Evolutionary conservation across 306 rosid genomes (phyloP).

Genomic region (Mucuna pruriens): DNA sequence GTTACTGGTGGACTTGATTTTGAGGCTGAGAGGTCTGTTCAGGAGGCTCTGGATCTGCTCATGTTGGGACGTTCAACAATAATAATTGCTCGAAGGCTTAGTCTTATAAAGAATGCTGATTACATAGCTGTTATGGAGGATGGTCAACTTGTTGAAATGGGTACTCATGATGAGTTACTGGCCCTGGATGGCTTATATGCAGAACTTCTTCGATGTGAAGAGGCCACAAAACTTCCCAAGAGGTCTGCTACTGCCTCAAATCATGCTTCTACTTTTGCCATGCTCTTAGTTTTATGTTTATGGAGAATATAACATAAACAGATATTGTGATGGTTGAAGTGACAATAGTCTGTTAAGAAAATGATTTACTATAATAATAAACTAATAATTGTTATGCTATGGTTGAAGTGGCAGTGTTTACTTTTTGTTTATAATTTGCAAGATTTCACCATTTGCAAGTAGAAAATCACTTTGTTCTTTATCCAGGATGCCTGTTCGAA

Average conservation of each 20-base stretch:
- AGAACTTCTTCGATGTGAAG: constrained; percentile 95
- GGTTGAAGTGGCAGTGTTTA: constrained; percentile 17
- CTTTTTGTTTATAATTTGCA: background rate
- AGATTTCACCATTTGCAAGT: constrained; percentile 8
- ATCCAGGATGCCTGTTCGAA: constrained; percentile 91
- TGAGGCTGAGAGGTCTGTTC: constrained; percentile 99
- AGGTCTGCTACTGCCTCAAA: constrained; percentile 61
- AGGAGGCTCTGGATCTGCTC: constrained; percentile 95
- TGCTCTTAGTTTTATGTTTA: constrained; percentile 21
- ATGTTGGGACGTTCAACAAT: constrained; percentile 98
- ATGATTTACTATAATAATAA: constrained; percentile 22
- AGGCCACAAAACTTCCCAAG: constrained; percentile 98
- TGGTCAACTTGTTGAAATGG: constrained; percentile 98
- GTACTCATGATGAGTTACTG: constrained; percentile 93
- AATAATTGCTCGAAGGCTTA: constrained; percentile 98
- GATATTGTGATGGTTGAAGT: constrained; percentile 4
- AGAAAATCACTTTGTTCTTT: constrained; percentile 11
- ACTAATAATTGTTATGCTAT: constrained; percentile 14
- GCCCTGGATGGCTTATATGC: constrained; percentile 86
- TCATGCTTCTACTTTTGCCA: constrained; percentile 32
- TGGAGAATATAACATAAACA: constrained; percentile 2
- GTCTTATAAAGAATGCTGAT: constrained; percentile 98
- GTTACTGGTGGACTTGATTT: constrained; percentile 99
- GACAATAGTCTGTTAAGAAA: background rate
- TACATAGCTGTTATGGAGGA: constrained; percentile 99